Evolutionary conservation across 1,284 basidiomycete genomes (phyloP).

Genomic region (Heimioporus retisporus): DNA sequence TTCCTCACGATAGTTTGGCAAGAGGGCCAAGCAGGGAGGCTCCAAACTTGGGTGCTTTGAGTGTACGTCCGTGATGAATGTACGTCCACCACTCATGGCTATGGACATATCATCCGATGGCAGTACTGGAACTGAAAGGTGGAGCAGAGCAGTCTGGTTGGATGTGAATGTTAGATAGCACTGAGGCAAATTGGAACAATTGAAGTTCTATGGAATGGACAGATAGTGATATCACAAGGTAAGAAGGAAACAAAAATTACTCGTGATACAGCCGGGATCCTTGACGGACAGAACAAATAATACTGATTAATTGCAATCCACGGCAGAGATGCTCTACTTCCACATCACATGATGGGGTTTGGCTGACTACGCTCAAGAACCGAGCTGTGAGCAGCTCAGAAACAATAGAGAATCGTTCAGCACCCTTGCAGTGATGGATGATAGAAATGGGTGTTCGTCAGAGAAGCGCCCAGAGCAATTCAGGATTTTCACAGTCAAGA

Average conservation of each 20-base stretch:
- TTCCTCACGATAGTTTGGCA: slow-evolving; percentile 74
- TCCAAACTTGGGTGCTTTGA: slow-evolving; percentile 54
- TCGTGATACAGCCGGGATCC: slow-evolving; percentile 71
- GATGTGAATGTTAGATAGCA: slow-evolving; percentile 53
- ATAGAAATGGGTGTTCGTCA: slow-evolving; percentile 82
- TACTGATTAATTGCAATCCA: slow-evolving; percentile 58
- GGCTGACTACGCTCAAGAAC: slow-evolving; percentile 35
- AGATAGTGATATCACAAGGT: neutral
- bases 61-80: slow-evolving; percentile 64
- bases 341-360: slow-evolving; percentile 22
- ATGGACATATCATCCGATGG: slow-evolving; percentile 71
- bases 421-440: slow-evolving; percentile 82
- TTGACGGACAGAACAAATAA: slow-evolving; percentile 69
- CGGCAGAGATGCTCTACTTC: slow-evolving; percentile 46
- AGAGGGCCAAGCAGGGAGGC: slow-evolving; percentile 67
- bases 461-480: slow-evolving; percentile 63
- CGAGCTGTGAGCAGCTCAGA: slow-evolving; percentile 62
- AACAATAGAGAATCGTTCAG: slow-evolving; percentile 71
- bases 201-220: slow-evolving; percentile 54
- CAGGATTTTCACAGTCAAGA: slow-evolving; percentile 55
- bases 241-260: slow-evolving; percentile 29
- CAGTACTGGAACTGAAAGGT: slow-evolving; percentile 61
- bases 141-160: slow-evolving; percentile 56
- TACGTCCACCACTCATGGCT: slow-evolving; percentile 70
- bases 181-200: slow-evolving; percentile 56